Base-by-base conservation (phyloP, 306 rosid species). In the Corylus americana region DNA sequence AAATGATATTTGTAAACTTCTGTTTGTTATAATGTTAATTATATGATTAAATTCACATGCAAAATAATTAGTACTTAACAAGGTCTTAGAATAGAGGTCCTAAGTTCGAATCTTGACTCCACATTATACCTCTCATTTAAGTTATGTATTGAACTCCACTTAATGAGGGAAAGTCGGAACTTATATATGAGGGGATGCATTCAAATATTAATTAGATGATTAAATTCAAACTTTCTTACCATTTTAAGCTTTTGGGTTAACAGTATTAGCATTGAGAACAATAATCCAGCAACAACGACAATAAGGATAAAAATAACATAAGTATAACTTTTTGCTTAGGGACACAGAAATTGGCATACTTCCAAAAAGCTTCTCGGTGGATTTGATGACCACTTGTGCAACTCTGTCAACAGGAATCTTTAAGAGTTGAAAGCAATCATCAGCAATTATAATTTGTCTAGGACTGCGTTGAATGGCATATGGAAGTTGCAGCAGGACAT, bases 301-400 rank as follows among this genome's bases (percentile, higher is more conserved):
- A 35, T 1, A 16, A 37, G 48, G 8, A 37, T 16, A 64, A 1
- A 42, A 42, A 42, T 42, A 42, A 42, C 45, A 42, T 8, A 42
- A 58, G 44, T 62, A 39, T 48, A 75, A 72, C 63, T 54, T 31
- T 81, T 57, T 42, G 77, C 66, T 50, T 70, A 63, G 50, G 55
- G 82, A 51, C 16, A 72, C 12, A 55, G 75, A 48, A 77, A 85
- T 83, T 74, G 81, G 74, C 98, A 42, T 96, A 93, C 99, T 91
- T 86, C 98, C 99, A 79, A 89, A 96, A 79, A 87, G 89, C 88
- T 90, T 91, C 89, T 91, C 97, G 2, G 91, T 78, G 68, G 96
- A 90, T 82, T 87, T 96, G 81, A 84, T 77, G 83, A 96, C 92
- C 77, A 90, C 97, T 81, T 93, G 97, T 80, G 89, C 85, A 86